These are phyloP conservation scores for Diutina scorzettiae DNA, from an alignment of 1,139 yeast genomes.

Conservation along the genomic window DNA sequence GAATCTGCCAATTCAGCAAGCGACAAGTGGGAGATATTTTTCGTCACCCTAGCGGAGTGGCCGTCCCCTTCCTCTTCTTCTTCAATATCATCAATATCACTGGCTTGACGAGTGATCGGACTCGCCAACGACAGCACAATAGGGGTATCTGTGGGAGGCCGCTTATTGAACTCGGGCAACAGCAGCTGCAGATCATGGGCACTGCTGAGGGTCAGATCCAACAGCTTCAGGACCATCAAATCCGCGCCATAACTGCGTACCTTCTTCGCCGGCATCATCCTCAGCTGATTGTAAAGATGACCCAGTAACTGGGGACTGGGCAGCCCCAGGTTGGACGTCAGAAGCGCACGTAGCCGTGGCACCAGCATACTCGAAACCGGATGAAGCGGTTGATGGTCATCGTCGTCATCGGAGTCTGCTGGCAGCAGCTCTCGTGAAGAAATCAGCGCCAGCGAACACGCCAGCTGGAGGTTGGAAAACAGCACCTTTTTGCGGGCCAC, in stretches of 20 bases:
- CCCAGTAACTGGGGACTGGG: no score
- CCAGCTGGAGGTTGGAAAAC: conserved; percentile 5
- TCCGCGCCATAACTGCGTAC: background rate
- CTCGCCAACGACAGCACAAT: conserved; percentile 43
- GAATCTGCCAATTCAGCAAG: conserved; percentile 20
- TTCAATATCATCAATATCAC: conserved; percentile 12
- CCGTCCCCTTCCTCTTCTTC: conserved; percentile 14
- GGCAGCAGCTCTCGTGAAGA: background rate
- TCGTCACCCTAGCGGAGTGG: conserved; percentile 13
- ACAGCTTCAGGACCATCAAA: background rate
- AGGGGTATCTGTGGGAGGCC: conserved; percentile 67
- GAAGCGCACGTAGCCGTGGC: background rate
- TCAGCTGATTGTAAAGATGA: no score
- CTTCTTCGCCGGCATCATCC: background rate
- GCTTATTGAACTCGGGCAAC: conserved; percentile 51
- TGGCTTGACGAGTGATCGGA: conserved; percentile 29
- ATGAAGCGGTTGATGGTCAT: background rate
- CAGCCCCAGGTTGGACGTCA: background rate
- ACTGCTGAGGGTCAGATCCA: background rate
- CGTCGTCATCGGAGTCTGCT: background rate
- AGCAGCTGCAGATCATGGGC: conserved; percentile 6
- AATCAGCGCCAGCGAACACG: conserved; percentile 3
- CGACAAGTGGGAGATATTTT: conserved; percentile 32
- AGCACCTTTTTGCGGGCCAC: conserved; percentile 2
- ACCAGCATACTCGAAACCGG: background rate